These are phyloP conservation scores for Tetraselmis chui DNA, from an alignment of 139 green algal species.

Conservation along the genomic window DNA sequence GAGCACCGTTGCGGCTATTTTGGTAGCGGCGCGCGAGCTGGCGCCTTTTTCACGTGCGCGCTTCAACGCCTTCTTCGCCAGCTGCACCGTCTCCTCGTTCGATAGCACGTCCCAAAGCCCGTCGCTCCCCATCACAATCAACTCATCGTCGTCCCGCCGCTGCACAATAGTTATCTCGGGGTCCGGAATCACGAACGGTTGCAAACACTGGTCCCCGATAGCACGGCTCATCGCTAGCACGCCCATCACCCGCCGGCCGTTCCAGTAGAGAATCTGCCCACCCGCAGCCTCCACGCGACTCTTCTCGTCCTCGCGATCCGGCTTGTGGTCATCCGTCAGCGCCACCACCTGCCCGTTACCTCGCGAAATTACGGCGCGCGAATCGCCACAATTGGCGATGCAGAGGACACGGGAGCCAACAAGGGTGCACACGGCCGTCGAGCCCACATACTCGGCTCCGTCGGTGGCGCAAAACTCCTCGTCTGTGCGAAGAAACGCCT, in stretches of 20 bases:
- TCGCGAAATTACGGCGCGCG: conserved; percentile 64
- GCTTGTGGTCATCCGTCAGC: conserved; percentile 70
- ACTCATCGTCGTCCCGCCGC: conserved; percentile 40
- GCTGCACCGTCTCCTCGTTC: conserved; percentile 61
- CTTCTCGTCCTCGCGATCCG: conserved; percentile 61
- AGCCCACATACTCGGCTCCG: conserved; percentile 57
- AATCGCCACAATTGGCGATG: conserved; percentile 80
- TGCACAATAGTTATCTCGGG: conserved; percentile 57
- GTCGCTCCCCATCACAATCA: conserved; percentile 66
- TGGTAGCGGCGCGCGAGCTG: conserved; percentile 20
- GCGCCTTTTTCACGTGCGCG: conserved; percentile 28
- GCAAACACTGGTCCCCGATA: conserved; percentile 59
- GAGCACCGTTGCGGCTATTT: conserved; percentile 55
- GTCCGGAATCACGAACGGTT: conserved; percentile 54
- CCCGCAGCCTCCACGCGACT: conserved; percentile 57
- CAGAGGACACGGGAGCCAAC: conserved; percentile 52
- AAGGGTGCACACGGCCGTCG: conserved; percentile 77
- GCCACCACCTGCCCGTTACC: conserved; percentile 31
- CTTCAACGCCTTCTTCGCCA: conserved; percentile 51
- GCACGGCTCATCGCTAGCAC: conserved; percentile 64
- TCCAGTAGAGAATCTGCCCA: conserved; percentile 68
- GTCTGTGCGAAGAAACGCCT: conserved; percentile 46
- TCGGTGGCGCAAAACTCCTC: conserved; percentile 44
- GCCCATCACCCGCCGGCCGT: conserved; percentile 67
- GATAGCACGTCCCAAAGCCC: conserved; percentile 70